A percentile compares a stretch with the other conserved stretches of the same genome.
phyloP scores from a whole-genome alignment of 1,139 yeast genomes.

The Hyphopichia fennica region DNA sequence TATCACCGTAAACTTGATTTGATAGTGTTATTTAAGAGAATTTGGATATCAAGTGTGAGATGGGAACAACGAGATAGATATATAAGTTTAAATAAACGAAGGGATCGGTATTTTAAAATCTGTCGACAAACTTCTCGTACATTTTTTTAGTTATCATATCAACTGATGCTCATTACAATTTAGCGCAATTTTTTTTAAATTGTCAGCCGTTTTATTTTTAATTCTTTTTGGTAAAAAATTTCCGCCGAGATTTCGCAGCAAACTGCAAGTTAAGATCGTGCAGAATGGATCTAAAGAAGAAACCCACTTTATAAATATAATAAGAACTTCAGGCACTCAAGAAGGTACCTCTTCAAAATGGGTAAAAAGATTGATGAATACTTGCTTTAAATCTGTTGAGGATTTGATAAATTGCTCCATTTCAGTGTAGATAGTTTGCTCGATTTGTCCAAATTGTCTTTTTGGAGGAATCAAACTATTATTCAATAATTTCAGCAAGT shows the following conservation, averaged over 20 bases:
- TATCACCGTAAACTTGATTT: too few relatives aligned
- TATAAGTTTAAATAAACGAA: too few relatives aligned
- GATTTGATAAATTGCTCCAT: background rate
- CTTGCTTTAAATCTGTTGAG: background rate
- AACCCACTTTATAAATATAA: too few relatives aligned
- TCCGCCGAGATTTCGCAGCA: background rate
- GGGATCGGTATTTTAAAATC: too few relatives aligned
- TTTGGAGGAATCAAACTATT: background rate
- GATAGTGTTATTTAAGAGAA: too few relatives aligned
- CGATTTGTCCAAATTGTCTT: background rate
- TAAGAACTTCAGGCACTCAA: too few relatives aligned
- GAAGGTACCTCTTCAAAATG: background rate
- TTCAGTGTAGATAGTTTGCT: background rate
- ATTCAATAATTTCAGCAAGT: background rate
- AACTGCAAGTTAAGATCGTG: background rate
- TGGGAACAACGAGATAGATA: too few relatives aligned
- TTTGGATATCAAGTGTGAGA: too few relatives aligned
- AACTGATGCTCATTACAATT: background rate
- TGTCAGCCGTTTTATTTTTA: background rate
- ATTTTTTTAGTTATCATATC: background rate
- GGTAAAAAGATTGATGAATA: background rate
- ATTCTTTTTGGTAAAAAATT: background rate
- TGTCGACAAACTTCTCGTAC: too few relatives aligned
- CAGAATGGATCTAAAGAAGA: background rate
- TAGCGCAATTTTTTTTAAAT: background rate